Base-by-base conservation (phyloP, 2,329 filamentous ascomycete genomes). In the Leptoxyphium fumago region DNA sequence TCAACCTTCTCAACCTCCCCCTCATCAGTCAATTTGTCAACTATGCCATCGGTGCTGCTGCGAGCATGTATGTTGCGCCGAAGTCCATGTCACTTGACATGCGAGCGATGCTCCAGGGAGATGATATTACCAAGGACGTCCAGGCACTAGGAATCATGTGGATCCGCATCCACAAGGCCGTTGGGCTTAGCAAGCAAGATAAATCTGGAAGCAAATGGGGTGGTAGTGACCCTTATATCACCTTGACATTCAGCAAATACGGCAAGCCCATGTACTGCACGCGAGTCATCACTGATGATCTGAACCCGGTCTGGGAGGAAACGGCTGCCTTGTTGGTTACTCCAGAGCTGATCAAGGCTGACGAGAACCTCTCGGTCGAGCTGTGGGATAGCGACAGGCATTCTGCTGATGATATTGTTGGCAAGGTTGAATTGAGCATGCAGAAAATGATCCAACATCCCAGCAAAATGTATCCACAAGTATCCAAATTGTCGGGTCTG, bases 191-290 rank as follows among this genome's bases (percentile, higher is more conserved):
- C 69, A 95, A 94, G 64, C 89, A 95, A 59, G 91, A 98, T 59
- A 70, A 66, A 43, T 79, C 84, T 46, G 88, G 87, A 36, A 88
- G 80, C 55, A 74, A 81, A 43, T 83, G 86, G 14, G 89, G 91
- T 29, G 89, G 89, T 39, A 93, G 84, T 42, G 91, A 98, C 54
- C 87, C 89, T 0, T 96, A 96, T 62, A 93, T 96, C 59, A 95
- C 89, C 29, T 73, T 96, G 30, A 82, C 84, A 36, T 96, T 93
- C 69, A 93, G 85, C 56, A 95, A 96, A 62, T 96, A 95, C 54
- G 84, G 84, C 45, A 98, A 98, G 66, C 89, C 89, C 1, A 93
- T 94, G 76, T 96, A 94, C 64, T 95, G 88, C 63, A 96, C 91
- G 1, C 80, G 91, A 40, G 88, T 96, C 42, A 95, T 96, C 50